A percentile compares a stretch with the other conserved stretches of the same genome.
phyloP scores from a whole-genome alignment of 2,329 filamentous ascomycete species.

The Laburnicola sp. region DNA sequence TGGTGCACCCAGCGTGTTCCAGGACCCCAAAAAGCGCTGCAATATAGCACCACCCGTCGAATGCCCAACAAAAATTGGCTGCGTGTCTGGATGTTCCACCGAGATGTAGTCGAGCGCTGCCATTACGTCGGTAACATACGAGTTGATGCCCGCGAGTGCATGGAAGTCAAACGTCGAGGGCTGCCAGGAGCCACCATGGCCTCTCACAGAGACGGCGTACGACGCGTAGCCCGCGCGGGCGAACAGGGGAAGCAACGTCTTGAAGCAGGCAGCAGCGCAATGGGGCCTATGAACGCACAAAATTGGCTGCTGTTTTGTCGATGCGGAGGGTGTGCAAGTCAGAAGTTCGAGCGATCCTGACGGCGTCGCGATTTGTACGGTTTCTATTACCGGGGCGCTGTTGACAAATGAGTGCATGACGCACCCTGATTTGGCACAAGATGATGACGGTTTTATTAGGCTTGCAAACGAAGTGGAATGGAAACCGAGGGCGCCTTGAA shows the following conservation, averaged over 20 bases:
- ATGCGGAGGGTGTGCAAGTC: background rate
- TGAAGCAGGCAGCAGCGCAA: conserved; percentile 12
- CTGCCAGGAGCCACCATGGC: conserved; percentile 12
- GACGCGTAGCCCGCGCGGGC: conserved; percentile 7
- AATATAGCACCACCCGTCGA: conserved; percentile 11
- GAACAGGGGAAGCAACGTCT: conserved; percentile 7
- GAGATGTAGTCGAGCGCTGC: background rate
- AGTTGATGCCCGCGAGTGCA: conserved; percentile 2
- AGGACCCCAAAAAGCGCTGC: conserved; percentile 5
- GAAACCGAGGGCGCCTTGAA: no score
- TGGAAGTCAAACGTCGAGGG: conserved; percentile 7
- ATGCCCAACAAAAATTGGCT: conserved; percentile 10
- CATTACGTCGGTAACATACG: conserved; percentile 4
- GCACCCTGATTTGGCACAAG: no score
- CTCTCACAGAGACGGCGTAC: conserved; percentile 11
- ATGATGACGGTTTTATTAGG: no score
- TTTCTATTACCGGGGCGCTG: no score
- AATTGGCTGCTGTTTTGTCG: conserved; percentile 3
- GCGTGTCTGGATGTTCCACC: background rate
- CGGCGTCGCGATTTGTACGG: background rate
- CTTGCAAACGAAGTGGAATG: no score
- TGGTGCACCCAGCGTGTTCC: background rate
- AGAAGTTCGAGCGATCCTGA: conserved; percentile 13
- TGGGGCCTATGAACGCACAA: conserved; percentile 10
- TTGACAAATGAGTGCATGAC: no score